Conservation (phyloP, 169 alveolate genomes). For the Plasmodium vivax region DNA sequence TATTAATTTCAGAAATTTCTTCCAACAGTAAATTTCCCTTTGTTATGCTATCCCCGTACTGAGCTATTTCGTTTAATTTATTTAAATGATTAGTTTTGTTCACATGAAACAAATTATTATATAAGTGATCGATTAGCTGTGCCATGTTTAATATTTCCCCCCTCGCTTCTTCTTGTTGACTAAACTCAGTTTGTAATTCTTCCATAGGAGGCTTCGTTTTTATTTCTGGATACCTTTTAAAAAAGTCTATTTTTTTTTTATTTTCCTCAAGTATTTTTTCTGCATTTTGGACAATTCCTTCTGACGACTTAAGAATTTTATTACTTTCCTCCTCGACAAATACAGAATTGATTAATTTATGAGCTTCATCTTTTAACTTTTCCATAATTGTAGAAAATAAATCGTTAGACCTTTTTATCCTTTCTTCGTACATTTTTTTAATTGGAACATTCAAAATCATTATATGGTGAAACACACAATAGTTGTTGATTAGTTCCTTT, state of each 20-base stretch:
- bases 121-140: neutral
- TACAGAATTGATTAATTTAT: neutral
- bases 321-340: neutral
- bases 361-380: neutral
- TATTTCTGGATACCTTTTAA: neutral
- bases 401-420: neutral
- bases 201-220: neutral
- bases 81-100: neutral
- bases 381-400: neutral
- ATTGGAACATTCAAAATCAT: slow-evolving; percentile 24
- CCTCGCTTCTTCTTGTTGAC: neutral
- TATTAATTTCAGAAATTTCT: neutral
- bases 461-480: neutral
- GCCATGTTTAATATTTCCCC: neutral
- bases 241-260: neutral
- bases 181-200: neutral
- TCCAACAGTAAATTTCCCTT: slow-evolving; percentile 13
- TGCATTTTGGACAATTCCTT: neutral
- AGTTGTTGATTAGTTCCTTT: neutral
- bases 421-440: slow-evolving; percentile 12
- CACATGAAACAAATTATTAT: neutral
- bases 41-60: neutral
- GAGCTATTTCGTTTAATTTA: neutral
- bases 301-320: neutral
- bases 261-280: neutral